Conservation (phyloP, 139 green algal genomes). For the Coccomyxa sp. region DNA sequence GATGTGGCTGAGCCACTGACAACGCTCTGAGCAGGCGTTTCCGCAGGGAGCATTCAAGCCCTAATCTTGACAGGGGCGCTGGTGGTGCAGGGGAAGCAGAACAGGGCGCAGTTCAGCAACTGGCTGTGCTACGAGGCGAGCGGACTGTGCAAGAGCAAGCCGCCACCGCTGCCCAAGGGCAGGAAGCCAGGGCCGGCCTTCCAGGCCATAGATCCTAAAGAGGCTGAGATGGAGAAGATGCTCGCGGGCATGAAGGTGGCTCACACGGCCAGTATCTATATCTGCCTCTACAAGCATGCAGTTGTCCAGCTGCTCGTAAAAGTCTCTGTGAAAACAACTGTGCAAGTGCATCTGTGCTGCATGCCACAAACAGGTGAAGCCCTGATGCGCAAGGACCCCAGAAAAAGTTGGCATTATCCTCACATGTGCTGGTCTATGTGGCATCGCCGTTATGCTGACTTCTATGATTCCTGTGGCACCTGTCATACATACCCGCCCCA, state of each 20-base stretch:
- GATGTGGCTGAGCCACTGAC: neutral
- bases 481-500: too few species aligned
- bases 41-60: neutral
- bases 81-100: conserved; percentile 22
- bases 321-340: too few species aligned
- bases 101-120: conserved; percentile 42
- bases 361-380: too few species aligned
- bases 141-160: conserved; percentile 46
- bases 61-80: neutral
- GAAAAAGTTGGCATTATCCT: too few species aligned
- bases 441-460: too few species aligned
- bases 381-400: too few species aligned
- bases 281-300: too few species aligned
- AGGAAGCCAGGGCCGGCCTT: conserved; percentile 40
- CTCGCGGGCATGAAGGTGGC: conserved; percentile 55
- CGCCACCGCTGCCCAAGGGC: conserved; percentile 35
- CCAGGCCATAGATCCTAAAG: conserved; percentile 26
- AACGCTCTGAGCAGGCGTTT: neutral
- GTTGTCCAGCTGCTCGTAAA: too few species aligned
- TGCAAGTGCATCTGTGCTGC: too few species aligned
- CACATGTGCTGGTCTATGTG: too few species aligned
- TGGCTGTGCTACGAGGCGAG: conserved; percentile 70
- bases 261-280: too few species aligned
- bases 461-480: too few species aligned
- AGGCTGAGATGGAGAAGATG: conserved; percentile 52